A percentile compares a stretch with the other conserved stretches of the same genome.
phyloP scores from a whole-genome alignment of 192 early-diverging fungal species.

The Linnemannia hyalina region DNA sequence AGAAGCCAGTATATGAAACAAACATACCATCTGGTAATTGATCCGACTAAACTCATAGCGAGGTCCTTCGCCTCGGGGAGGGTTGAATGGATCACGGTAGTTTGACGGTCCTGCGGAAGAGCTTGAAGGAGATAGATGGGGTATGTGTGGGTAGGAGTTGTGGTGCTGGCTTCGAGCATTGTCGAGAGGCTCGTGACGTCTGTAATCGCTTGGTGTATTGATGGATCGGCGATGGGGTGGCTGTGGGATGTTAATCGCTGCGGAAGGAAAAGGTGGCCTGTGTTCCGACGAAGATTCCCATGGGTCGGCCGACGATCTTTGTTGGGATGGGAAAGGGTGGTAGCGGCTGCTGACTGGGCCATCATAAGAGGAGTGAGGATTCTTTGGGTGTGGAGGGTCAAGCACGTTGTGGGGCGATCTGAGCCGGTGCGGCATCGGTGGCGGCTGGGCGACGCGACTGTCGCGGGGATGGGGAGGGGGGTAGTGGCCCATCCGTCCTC shows the following conservation, averaged over 20 bases:
- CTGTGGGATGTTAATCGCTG: conserved; percentile 45
- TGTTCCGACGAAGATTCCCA: conserved; percentile 22
- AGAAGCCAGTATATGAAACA: background rate
- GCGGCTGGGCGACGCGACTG: background rate
- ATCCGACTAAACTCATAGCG: conserved; percentile 23
- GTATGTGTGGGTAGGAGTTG: background rate
- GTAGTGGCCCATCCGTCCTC: background rate
- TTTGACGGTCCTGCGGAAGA: background rate
- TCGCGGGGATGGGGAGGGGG: background rate
- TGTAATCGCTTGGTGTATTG: background rate
- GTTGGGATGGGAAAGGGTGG: background rate
- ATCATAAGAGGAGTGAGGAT: background rate
- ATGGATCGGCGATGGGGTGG: conserved; percentile 19
- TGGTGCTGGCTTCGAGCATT: conserved; percentile 8
- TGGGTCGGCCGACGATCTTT: background rate
- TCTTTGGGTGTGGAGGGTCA: background rate
- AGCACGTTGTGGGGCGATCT: background rate
- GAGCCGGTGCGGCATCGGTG: conserved; percentile 6
- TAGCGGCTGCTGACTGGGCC: background rate
- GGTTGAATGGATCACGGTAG: conserved; percentile 5
- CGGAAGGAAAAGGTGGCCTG: conserved; percentile 6
- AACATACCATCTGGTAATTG: conserved; percentile 43
- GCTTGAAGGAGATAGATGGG: background rate
- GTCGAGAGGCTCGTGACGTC: conserved; percentile 5
- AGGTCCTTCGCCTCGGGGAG: conserved; percentile 14